Evolutionary conservation across 495 filamentous ascomycete genomes (phyloP).

Genomic region (Alectoria sarmentosa): DNA sequence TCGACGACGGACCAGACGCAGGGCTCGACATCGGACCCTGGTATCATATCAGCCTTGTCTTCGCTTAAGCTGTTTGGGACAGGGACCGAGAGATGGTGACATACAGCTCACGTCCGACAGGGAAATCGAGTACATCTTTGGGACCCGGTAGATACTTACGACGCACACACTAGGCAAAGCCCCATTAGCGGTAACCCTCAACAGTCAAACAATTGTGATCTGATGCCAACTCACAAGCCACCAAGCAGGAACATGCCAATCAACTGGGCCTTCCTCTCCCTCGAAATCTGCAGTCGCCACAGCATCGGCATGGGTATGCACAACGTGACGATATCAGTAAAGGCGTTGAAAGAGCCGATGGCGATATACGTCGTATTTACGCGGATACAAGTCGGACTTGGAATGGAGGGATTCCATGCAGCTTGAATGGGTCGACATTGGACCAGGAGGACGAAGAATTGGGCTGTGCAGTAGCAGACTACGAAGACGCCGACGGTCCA

Average conservation of each 20-base stretch:
- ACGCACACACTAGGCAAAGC: slow-evolving; percentile 1
- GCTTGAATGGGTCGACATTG: slow-evolving; percentile 9
- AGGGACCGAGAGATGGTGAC: neutral
- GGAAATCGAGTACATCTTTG: slow-evolving; percentile 4
- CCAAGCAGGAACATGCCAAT: slow-evolving; percentile 12
- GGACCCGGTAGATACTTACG: slow-evolving; percentile 2
- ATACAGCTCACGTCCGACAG: slow-evolving; percentile 10
- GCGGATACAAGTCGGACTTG: neutral
- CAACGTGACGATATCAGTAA: slow-evolving; percentile 4
- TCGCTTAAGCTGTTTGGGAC: neutral
- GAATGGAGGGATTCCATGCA: neutral
- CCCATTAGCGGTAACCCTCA: neutral
- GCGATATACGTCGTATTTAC: neutral
- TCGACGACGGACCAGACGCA: slow-evolving; percentile 13
- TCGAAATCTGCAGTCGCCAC: slow-evolving; percentile 8
- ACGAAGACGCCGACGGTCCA: slow-evolving; percentile 38
- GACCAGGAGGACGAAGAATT: slow-evolving; percentile 3
- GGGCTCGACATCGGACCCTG: slow-evolving; percentile 3
- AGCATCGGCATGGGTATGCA: slow-evolving; percentile 13
- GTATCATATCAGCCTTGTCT: neutral
- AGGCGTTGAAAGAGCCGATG: slow-evolving; percentile 7
- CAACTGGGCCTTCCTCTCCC: neutral
- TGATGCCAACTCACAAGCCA: slow-evolving; percentile 2
- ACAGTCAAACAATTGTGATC: neutral
- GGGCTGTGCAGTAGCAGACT: slow-evolving; percentile 12